Conservation (phyloP, 768 basidiomycete genomes). For the Tylopilus intermedius region DNA sequence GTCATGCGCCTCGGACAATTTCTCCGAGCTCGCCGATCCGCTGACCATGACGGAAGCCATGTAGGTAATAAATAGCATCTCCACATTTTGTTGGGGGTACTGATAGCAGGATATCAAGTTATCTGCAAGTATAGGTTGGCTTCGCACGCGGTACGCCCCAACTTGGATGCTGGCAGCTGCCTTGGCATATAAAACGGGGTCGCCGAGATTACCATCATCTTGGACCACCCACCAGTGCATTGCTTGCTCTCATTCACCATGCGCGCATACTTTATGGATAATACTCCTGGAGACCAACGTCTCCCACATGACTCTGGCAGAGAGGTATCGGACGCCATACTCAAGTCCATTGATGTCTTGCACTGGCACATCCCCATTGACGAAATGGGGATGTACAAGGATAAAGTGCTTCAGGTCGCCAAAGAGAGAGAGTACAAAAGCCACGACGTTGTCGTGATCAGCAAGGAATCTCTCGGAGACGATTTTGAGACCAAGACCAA, state of each 20-base stretch:
- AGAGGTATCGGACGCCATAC: conserved; percentile 41
- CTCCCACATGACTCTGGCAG: conserved; percentile 68
- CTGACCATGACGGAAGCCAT: background rate
- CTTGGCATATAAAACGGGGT: background rate
- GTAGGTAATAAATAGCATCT: background rate
- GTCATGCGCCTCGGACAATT: no score
- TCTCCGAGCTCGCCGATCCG: no score
- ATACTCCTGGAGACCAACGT: conserved; percentile 74
- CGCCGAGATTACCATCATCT: no score
- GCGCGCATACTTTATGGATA: conserved; percentile 72
- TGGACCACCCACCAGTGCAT: no score
- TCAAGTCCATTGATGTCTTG: conserved; percentile 59
- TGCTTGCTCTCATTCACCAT: conserved; percentile 30
- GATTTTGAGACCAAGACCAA: no score
- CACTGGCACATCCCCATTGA: conserved; percentile 67
- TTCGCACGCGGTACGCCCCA: no score
- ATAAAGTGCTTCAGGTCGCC: conserved; percentile 50
- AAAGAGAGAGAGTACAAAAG: conserved; percentile 72
- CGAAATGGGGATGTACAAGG: conserved; percentile 30
- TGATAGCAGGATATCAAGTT: no score
- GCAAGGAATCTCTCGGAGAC: conserved; percentile 13
- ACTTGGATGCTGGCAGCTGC: background rate
- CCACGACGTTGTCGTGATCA: conserved; percentile 72
- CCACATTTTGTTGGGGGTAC: no score
- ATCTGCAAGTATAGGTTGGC: no score